These are phyloP conservation scores for Pueraria montana DNA, from an alignment of 306 rosid species.

Conservation along the genomic window DNA sequence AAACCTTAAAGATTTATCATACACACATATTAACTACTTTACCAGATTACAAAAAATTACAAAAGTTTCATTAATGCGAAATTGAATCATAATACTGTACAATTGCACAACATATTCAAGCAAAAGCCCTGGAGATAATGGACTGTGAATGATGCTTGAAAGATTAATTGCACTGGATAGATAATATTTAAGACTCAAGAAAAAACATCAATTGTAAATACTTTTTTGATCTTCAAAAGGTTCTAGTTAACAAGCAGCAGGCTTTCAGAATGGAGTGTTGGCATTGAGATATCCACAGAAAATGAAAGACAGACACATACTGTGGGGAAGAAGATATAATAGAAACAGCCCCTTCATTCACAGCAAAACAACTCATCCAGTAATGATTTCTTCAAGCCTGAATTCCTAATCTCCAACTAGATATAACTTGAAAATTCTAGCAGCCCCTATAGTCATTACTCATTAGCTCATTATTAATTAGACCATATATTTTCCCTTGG, in stretches of 20 bases:
- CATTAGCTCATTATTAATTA: background rate
- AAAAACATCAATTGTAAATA: background rate
- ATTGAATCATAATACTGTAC: background rate
- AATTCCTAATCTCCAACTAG: slow-evolving; percentile 22
- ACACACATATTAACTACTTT: background rate
- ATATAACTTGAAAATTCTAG: background rate
- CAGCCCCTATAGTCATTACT: background rate
- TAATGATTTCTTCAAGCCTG: background rate
- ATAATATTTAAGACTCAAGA: background rate
- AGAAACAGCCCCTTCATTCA: background rate
- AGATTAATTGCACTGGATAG: background rate
- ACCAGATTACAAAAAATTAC: background rate
- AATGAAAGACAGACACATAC: slow-evolving; percentile 10
- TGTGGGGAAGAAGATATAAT: background rate
- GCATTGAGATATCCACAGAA: slow-evolving; percentile 25
- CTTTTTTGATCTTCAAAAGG: background rate
- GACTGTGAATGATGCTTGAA: background rate
- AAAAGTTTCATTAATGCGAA: background rate
- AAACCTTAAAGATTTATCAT: slow-evolving; percentile 3
- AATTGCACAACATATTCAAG: background rate
- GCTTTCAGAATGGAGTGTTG: slow-evolving; percentile 4
- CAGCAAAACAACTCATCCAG: slow-evolving; percentile 32
- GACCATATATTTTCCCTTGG: background rate
- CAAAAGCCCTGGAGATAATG: background rate
- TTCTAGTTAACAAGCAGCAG: background rate